Evolutionary conservation across 768 basidiomycete genomes (phyloP), one percentile per base, ranked within the genome.

Genomic region (Phaffia tasmanica): DNA sequence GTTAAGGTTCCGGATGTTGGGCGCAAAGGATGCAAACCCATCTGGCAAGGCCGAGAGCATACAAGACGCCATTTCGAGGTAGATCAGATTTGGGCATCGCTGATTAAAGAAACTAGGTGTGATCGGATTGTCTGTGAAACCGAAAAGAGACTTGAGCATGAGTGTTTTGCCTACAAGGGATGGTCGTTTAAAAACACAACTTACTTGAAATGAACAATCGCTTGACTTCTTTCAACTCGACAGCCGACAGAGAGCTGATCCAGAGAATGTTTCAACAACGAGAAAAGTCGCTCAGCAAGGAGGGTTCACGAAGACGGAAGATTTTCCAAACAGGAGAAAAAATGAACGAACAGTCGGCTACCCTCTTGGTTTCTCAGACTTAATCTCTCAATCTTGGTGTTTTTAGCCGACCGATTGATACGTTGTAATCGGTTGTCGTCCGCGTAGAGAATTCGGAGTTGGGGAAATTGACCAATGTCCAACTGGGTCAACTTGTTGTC

Each of bases 141-240:
- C 16, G 7, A 1, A 32, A 29, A n/a, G n/a, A 16, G 53, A 42
- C 3, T 5, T 6, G 46, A 48, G 49, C 21, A 35, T n/a, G 46
- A 25, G 55, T 32, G 53, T 57, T 35, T 5, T 50, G 23, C 11
- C 35, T 11, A 42, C 6, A 42, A 42, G 35, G 6, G 35, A 42
- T 42, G 11, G 4, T 42, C 35, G 11, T 5, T 42, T 42, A 4
- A 5, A n/a, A 42, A 42, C 11, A 42, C 35, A 42, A 11, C 88
- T 71, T 75, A 90, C 91, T 90, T 71, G 90, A 93, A 64, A 97
- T 83, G 80, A 97, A 99, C 74, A 98, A 78, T 63, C 93, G 84
- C 78, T 92, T 93, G 72, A 91, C 85, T 79, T 93, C 89, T 74
- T 89, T 85, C 73, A 95, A 83, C 74, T 90, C 87, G 9, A 67